These are phyloP conservation scores for Desmodesmus armatus DNA, from an alignment of 139 green algal genomes.

Conservation along the genomic window DNA sequence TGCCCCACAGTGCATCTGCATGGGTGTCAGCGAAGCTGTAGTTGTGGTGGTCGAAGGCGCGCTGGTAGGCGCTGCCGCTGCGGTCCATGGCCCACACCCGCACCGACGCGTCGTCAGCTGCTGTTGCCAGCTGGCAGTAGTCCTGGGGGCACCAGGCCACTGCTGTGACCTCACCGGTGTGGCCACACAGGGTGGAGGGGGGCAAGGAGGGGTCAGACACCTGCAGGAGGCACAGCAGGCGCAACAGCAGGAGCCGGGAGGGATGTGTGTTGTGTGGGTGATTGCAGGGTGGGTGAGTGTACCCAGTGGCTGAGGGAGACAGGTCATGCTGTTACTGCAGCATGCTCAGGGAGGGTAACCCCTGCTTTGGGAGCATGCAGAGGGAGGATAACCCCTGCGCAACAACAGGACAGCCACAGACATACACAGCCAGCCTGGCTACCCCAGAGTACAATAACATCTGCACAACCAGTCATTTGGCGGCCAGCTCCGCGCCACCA, in stretches of 20 bases:
- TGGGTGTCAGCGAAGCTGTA: not conserved
- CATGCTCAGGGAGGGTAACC: too few relatives aligned
- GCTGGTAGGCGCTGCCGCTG: not conserved
- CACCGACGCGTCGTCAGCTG: constrained; percentile 70
- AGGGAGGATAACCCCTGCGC: too few relatives aligned
- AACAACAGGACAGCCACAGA: too few relatives aligned
- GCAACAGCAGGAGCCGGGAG: not conserved
- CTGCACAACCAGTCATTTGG: too few relatives aligned
- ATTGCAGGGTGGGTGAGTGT: too few relatives aligned
- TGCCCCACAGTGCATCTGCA: not conserved
- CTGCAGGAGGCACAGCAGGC: not conserved
- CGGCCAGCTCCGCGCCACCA: too few relatives aligned
- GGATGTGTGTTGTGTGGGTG: too few relatives aligned
- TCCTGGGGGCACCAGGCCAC: constrained; percentile 82
- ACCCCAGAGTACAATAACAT: too few relatives aligned
- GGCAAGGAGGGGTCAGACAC: not conserved
- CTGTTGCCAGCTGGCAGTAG: constrained; percentile 64
- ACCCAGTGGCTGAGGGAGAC: too few relatives aligned
- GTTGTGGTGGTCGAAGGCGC: constrained; percentile 11
- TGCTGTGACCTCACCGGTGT: constrained; percentile 77
- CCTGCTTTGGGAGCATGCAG: too few relatives aligned
- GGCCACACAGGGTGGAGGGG: constrained; percentile 60
- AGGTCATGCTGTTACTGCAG: too few relatives aligned
- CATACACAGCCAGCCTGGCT: too few relatives aligned
- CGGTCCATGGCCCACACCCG: constrained; percentile 67